Base-by-base conservation (phyloP, 805 yeast genomes). In the Cyberlindnera xylosilytica region DNA sequence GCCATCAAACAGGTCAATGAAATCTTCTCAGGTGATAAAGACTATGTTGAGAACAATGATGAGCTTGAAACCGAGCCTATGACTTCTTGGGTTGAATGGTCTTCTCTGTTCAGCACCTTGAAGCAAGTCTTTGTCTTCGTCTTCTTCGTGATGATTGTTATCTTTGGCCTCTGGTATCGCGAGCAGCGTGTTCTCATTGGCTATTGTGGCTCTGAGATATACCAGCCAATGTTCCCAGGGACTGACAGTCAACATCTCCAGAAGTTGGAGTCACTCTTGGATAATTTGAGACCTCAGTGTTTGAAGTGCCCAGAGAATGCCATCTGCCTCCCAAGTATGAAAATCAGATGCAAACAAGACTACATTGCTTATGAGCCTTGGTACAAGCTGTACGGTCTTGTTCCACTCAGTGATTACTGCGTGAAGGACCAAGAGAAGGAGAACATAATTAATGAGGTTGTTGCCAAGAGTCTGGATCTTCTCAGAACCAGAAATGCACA, bases 261-360 rank as follows among this genome's bases (percentile, higher is more conserved):
- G 4, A 37, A 52, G 9, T 28, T 72, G 9, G 86, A 83, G 31
- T 53, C 61, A 0, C 63, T 66, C 43, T 60, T 84, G 43, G 76
- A 74, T 37, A 44, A 57, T 0, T 58, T 73, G 38, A 72, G 73
- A 37, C 95, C 95, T 3, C 34, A 51, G 1, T 91, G 99, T 65
- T 64, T 75, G 4, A 76, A 76, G 20, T 91, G 98, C 58, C 97
- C 98, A 2, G 74, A 71, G 4, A 81, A 90, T 63, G 93, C 90
- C 0, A 68, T 76, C 29, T 91, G 98, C 63, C 78, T 72, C 49
- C 76, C 79, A 19, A 59, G 71, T 34, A 67, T 84, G 53, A 67
- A 72, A 39, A 56, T 86, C 8, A 79, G 74, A 43, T 91, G 99
- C 63, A 80, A 77, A 52, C 81, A 79, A 34, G 95, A 83, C 43